Percentiles rank a stretch among this genome's conserved stretches.
phyloP scores from a whole-genome alignment of 345 rosid species.

The Murraya koenigii region DNA sequence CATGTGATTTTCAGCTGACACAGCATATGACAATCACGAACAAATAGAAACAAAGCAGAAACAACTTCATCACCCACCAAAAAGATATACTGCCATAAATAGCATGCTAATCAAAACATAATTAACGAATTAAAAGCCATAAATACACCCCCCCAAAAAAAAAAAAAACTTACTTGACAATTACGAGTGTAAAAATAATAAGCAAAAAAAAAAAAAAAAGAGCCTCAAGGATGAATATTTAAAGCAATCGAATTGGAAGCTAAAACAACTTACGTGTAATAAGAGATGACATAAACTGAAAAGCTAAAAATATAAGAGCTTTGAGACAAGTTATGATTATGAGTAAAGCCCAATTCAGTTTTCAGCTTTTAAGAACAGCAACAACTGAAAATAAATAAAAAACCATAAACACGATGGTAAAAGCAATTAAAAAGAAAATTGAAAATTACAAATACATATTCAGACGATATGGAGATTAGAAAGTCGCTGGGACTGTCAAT shows the following conservation, averaged over 20 bases:
- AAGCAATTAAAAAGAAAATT: not conserved
- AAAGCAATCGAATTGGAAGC: not conserved
- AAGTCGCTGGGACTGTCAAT: not conserved
- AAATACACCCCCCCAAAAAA: not conserved
- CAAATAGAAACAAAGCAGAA: not conserved
- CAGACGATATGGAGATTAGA: not conserved
- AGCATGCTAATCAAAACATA: not conserved
- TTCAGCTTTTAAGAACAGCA: not conserved
- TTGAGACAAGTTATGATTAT: not conserved
- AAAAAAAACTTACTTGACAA: not conserved
- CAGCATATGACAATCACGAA: not conserved
- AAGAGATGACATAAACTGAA: slow-evolving; percentile 17
- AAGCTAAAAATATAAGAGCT: not conserved
- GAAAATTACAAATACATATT: too few relatives aligned
- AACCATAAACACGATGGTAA: not conserved
- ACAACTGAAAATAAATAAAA: not conserved
- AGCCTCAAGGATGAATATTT: not conserved
- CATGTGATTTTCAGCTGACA: not conserved
- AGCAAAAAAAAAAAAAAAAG: not conserved
- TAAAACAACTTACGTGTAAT: slow-evolving; percentile 22
- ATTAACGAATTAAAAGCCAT: not conserved
- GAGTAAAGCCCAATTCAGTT: not conserved
- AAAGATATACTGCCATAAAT: not conserved
- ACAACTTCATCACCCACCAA: not conserved
- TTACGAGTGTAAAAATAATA: not conserved